A percentile compares a stretch with the other conserved stretches of the same genome.
Evolutionary conservation across 192 early-diverging fungal species (phyloP).

Genomic region (Coemansia aciculifera): DNA sequence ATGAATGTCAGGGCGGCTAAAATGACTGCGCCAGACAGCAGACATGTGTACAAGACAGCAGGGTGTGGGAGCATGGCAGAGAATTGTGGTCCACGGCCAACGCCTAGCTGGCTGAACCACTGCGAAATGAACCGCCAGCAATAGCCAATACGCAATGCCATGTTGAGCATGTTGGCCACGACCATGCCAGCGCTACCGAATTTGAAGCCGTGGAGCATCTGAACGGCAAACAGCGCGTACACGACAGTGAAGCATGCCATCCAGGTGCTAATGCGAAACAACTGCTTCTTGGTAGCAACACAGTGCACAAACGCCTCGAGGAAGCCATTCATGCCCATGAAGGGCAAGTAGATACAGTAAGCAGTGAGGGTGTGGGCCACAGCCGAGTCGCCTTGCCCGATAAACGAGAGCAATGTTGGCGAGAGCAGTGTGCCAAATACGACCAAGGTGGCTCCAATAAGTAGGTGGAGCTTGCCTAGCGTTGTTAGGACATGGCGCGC

Average conservation of each 20-base stretch:
- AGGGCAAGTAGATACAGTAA: conserved; percentile 90
- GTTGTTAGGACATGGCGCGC: conserved; percentile 18
- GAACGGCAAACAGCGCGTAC: conserved; percentile 64
- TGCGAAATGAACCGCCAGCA: conserved; percentile 62
- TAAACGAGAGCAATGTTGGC: conserved; percentile 61
- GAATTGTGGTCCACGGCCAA: conserved; percentile 7
- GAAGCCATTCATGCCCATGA: conserved; percentile 95
- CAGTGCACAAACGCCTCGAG: conserved; percentile 92
- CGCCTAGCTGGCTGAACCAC: conserved; percentile 55
- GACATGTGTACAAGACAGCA: conserved; percentile 22
- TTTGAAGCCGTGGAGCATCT: conserved; percentile 60
- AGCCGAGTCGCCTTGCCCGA: conserved; percentile 56
- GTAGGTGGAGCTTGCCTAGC: conserved; percentile 41
- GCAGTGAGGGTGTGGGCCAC: conserved; percentile 62
- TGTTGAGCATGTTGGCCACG: conserved; percentile 81
- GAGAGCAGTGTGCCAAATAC: conserved; percentile 81
- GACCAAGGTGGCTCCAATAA: conserved; percentile 75
- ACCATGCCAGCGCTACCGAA: conserved; percentile 80
- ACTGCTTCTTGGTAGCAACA: conserved; percentile 66
- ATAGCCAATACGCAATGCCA: conserved; percentile 76
- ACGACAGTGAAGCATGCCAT: conserved; percentile 74
- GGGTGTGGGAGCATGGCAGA: conserved; percentile 33
- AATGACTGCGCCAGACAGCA: conserved; percentile 16
- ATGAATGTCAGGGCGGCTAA: background rate
- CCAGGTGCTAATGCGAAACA: conserved; percentile 65